These are phyloP conservation scores for Scenedesmus sp. DNA, from an alignment of 163 green algal species.

Conservation along the genomic window DNA sequence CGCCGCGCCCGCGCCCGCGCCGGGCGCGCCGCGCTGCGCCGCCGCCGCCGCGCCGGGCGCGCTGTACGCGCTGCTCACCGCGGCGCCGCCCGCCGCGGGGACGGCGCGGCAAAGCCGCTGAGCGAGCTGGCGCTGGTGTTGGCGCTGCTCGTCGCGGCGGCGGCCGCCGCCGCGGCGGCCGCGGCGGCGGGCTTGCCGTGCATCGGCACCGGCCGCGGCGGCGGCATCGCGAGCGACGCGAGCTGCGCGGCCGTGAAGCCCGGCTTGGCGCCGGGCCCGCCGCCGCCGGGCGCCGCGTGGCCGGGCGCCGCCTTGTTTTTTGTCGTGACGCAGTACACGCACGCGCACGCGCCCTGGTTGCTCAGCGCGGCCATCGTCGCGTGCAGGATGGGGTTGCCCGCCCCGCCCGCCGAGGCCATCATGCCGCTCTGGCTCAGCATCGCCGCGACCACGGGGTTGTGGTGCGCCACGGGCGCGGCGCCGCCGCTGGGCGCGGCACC, in stretches of 20 bases:
- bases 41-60: no score
- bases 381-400: conserved; percentile 22
- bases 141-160: neutral
- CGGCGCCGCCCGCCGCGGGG: no score
- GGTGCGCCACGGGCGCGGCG: no score
- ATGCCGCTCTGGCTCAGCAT: no score
- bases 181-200: conserved; percentile 10
- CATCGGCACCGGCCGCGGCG: conserved; percentile 8
- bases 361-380: conserved; percentile 29
- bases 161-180: neutral
- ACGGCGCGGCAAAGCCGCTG: no score
- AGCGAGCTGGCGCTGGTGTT: neutral
- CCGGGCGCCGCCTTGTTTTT: neutral
- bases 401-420: no score
- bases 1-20: neutral
- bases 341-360: conserved; percentile 15
- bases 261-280: neutral
- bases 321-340: conserved; percentile 40
- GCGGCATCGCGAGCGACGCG: conserved; percentile 7
- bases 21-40: no score
- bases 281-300: neutral
- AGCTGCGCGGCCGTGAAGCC: neutral
- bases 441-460: no score
- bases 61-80: no score
- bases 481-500: no score